phyloP scores from a whole-genome alignment of 495 filamentous ascomycete species.

The Xylaria acuta region DNA sequence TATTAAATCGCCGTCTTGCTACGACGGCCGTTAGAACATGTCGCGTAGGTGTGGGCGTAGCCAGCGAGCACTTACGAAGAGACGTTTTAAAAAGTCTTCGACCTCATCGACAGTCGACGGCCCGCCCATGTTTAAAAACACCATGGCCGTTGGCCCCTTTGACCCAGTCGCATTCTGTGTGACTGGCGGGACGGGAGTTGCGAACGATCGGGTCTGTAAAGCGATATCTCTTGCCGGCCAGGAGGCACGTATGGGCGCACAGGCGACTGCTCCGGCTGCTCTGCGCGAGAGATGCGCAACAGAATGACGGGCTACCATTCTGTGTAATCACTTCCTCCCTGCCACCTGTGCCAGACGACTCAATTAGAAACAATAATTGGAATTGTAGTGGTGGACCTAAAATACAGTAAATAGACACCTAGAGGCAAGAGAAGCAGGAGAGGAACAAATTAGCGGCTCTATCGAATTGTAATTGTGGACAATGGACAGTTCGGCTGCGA shows the following conservation, averaged over 20 bases:
- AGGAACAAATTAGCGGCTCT: neutral
- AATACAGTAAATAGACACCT: too few relatives aligned
- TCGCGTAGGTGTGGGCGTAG: neutral
- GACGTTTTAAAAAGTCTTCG: conserved; percentile 84
- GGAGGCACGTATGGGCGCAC: conserved; percentile 36
- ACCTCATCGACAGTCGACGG: conserved; percentile 90
- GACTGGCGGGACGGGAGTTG: conserved; percentile 75
- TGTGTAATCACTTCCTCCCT: conserved; percentile 22
- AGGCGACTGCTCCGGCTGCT: conserved; percentile 42
- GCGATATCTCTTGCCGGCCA: conserved; percentile 32
- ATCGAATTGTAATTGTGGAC: neutral
- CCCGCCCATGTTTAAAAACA: conserved; percentile 99
- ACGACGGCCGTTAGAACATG: conserved; percentile 27
- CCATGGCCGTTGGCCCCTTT: conserved; percentile 83
- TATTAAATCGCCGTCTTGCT: conserved; percentile 95
- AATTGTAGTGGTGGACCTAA: neutral
- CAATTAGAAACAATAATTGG: neutral
- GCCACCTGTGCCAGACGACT: neutral
- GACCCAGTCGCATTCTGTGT: conserved; percentile 65
- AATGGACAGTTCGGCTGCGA: conserved; percentile 12
- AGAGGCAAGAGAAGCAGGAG: neutral
- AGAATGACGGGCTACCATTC: conserved; percentile 57
- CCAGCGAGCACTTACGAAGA: conserved; percentile 72
- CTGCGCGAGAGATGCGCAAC: conserved; percentile 52
- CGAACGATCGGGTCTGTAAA: conserved; percentile 59